These are phyloP conservation scores for Sungouiozyma intestinalis DNA, from an alignment of 805 yeast species.

Conservation along the genomic window DNA sequence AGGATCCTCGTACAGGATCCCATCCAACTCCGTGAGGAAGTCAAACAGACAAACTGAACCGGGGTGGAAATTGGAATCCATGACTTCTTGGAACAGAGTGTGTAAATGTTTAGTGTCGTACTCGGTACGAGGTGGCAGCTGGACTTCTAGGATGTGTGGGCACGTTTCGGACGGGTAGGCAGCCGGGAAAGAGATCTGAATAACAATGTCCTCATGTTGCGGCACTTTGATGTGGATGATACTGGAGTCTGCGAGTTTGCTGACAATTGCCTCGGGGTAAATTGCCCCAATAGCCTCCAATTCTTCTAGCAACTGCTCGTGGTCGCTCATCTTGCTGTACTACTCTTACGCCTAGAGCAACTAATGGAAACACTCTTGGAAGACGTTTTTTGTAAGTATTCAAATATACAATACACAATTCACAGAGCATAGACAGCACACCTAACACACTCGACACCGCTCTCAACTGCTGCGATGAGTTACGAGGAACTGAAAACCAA, in stretches of 20 bases:
- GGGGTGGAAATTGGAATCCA: constrained; percentile 39
- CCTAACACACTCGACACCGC: too few species aligned
- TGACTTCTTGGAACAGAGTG: constrained; percentile 37
- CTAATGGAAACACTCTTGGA: too few species aligned
- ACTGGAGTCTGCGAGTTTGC: constrained; percentile 25
- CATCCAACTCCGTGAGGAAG: constrained; percentile 56
- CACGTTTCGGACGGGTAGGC: constrained; percentile 51
- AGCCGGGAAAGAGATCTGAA: constrained; percentile 65
- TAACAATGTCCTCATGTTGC: constrained; percentile 45
- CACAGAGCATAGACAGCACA: too few species aligned
- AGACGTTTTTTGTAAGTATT: background rate
- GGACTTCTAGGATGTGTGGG: constrained; percentile 57
- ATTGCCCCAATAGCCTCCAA: constrained; percentile 78
- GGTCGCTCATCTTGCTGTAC: constrained; percentile 6
- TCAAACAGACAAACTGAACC: constrained; percentile 78
- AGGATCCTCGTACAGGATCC: constrained; percentile 31
- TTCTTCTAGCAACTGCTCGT: constrained; percentile 43
- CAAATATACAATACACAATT: too few species aligned
- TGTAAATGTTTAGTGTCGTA: constrained; percentile 41
- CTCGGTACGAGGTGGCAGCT: constrained; percentile 15
- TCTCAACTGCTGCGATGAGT: too few species aligned
- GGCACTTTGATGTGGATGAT: constrained; percentile 44
- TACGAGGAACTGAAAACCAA: constrained; percentile 18
- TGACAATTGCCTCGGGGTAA: constrained; percentile 52
- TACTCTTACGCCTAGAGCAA: too few species aligned